Conservation (phyloP, 257 asterid genomes). For the Salvia miltiorrhiza region DNA sequence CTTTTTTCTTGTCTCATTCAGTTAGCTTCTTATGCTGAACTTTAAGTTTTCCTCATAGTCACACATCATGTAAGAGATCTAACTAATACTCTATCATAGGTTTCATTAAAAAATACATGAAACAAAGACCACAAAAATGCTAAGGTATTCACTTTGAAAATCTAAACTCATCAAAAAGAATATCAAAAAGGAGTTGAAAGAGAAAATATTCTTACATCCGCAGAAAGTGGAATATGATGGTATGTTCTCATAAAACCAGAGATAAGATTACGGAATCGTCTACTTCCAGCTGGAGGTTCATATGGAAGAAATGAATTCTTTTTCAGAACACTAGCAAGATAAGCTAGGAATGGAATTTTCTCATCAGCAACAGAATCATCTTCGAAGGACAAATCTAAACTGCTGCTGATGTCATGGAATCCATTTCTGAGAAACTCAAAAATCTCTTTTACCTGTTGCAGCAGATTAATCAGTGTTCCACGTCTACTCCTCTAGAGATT, state of each 20-base stretch:
- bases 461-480: constrained; percentile 27
- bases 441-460: constrained; percentile 78
- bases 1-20: too few relatives aligned
- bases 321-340: constrained; percentile 82
- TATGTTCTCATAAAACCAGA: constrained; percentile 89
- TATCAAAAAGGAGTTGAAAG: constrained; percentile 1
- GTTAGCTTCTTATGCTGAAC: too few relatives aligned
- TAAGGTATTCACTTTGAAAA: neutral
- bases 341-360: constrained; percentile 94
- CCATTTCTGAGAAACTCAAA: constrained; percentile 90
- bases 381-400: constrained; percentile 86
- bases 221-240: constrained; percentile 85
- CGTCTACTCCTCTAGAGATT: constrained; percentile 5
- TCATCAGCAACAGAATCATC: constrained; percentile 99
- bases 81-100: neutral
- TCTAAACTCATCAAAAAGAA: constrained; percentile 1
- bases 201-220: constrained; percentile 56
- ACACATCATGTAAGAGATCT: too few relatives aligned
- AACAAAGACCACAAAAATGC: neutral
- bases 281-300: constrained; percentile 95
- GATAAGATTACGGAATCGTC: constrained; percentile 74
- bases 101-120: constrained; percentile 2
- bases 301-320: constrained; percentile 74
- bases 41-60: too few relatives aligned
- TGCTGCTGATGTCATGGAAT: constrained; percentile 86